Evolutionary conservation across 176 grass and related monocot genomes (phyloP).

Genomic region (Zizania latifolia): DNA sequence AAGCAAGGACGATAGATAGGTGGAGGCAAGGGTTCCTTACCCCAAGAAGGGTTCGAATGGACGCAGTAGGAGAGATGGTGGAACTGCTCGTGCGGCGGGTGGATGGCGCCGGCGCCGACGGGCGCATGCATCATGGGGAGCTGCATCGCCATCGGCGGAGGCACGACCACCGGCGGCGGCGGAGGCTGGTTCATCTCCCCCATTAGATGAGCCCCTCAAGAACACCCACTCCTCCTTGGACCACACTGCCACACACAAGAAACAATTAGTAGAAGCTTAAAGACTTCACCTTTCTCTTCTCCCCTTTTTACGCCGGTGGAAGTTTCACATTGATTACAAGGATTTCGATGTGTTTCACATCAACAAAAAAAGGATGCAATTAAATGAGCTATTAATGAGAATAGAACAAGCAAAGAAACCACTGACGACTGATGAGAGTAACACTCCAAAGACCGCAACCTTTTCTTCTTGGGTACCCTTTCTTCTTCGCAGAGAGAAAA

Average conservation of each 20-base stretch:
- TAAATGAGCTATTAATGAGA: neutral
- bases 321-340: conserved; percentile 5
- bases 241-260: conserved; percentile 10
- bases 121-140: conserved; percentile 19
- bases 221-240: neutral
- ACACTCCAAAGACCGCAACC: conserved; percentile 14
- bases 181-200: conserved; percentile 45
- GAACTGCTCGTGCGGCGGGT: conserved; percentile 71
- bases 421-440: neutral
- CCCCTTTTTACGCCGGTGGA: neutral
- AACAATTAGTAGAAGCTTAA: conserved; percentile 15
- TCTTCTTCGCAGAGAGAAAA: neutral
- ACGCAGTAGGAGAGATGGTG: conserved; percentile 75
- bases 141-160: conserved; percentile 32
- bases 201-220: conserved; percentile 21
- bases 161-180: conserved; percentile 19
- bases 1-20: neutral
- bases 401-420: neutral
- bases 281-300: neutral
- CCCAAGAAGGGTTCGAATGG: conserved; percentile 86
- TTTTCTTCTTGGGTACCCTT: neutral
- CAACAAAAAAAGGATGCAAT: conserved; percentile 13
- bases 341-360: neutral
- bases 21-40: conserved; percentile 44
- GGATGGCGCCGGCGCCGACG: conserved; percentile 35